Percentiles rank a stretch among this genome's conserved stretches.
These are phyloP conservation scores for Gloeophyllum trabeum DNA, from an alignment of 768 basidiomycete genomes.

Conservation along the genomic window DNA sequence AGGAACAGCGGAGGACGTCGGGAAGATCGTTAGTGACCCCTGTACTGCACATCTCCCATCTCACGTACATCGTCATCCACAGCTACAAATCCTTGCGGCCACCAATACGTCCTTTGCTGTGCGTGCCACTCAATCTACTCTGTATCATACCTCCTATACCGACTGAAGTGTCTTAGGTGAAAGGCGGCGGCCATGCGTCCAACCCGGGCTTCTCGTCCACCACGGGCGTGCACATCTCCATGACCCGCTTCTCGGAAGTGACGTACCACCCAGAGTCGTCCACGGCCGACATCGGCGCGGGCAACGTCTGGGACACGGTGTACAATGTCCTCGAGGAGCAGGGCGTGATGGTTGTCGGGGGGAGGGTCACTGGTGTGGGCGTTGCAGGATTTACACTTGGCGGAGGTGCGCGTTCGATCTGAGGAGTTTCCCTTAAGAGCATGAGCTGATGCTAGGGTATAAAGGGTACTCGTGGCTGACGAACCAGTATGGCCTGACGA, in stretches of 20 bases:
- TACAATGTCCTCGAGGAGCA: constrained; percentile 39
- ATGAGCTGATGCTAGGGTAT: not conserved
- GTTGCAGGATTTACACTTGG: constrained; percentile 40
- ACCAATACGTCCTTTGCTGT: constrained; percentile 45
- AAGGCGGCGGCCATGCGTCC: constrained; percentile 22
- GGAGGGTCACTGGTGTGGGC: constrained; percentile 44
- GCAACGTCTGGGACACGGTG: constrained; percentile 57
- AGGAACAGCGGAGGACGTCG: constrained; percentile 38
- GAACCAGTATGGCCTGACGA: constrained; percentile 46
- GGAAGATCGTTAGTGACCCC: constrained; percentile 27
- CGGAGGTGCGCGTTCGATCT: constrained; percentile 8
- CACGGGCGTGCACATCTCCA: constrained; percentile 21
- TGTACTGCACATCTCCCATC: not conserved
- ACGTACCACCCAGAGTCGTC: constrained; percentile 10
- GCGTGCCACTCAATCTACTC: constrained; percentile 8
- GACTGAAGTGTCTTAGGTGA: constrained; percentile 15
- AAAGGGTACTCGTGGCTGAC: constrained; percentile 55
- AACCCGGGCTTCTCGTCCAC: constrained; percentile 25
- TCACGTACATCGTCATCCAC: not conserved
- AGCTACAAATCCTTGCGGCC: constrained; percentile 37
- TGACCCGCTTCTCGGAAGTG: constrained; percentile 18
- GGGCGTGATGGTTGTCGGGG: constrained; percentile 46
- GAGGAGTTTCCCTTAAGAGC: constrained; percentile 1
- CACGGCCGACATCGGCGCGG: constrained; percentile 20
- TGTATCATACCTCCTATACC: not conserved